Evolutionary conservation across 345 rosid species (phyloP).

Genomic region (Moringa oleifera): DNA sequence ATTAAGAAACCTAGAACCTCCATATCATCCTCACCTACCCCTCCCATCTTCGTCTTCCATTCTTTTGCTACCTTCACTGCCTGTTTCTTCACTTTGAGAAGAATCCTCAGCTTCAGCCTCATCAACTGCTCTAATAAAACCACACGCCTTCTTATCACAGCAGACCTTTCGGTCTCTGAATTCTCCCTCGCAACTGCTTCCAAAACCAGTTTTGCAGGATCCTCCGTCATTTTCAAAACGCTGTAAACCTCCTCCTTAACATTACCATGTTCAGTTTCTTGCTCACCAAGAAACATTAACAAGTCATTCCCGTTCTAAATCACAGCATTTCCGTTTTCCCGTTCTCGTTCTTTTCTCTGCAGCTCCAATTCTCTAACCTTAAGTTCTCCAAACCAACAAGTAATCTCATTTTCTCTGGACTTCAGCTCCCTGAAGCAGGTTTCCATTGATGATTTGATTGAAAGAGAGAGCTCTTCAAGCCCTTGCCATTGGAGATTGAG

Average conservation of each 20-base stretch:
- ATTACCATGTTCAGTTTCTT: conserved; percentile 14
- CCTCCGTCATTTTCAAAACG: conserved; percentile 9
- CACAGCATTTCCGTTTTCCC: no score
- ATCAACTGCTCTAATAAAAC: conserved; percentile 4
- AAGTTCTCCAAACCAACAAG: not conserved
- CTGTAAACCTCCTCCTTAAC: conserved; percentile 13
- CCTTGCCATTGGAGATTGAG: no score
- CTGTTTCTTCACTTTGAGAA: not conserved
- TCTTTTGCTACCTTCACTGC: conserved; percentile 22
- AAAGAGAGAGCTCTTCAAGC: no score
- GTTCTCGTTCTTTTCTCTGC: not conserved
- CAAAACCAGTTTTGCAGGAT: conserved; percentile 46
- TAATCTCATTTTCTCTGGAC: conserved; percentile 16
- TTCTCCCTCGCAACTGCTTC: conserved; percentile 33
- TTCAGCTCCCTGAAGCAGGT: conserved; percentile 5
- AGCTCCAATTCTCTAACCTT: conserved; percentile 13
- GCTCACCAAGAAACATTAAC: conserved; percentile 33
- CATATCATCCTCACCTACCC: conserved; percentile 3
- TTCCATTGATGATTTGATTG: not conserved
- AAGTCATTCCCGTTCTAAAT: conserved; percentile 25
- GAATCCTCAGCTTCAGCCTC: not conserved
- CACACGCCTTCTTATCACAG: conserved; percentile 28
- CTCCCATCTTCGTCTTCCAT: conserved; percentile 26
- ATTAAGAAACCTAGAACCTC: conserved; percentile 9
- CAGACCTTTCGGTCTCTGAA: conserved; percentile 15